A percentile compares a stretch with the other conserved stretches of the same genome.
Evolutionary conservation across 257 asterid genomes (phyloP).

Genomic region (Ballota nigra): DNA sequence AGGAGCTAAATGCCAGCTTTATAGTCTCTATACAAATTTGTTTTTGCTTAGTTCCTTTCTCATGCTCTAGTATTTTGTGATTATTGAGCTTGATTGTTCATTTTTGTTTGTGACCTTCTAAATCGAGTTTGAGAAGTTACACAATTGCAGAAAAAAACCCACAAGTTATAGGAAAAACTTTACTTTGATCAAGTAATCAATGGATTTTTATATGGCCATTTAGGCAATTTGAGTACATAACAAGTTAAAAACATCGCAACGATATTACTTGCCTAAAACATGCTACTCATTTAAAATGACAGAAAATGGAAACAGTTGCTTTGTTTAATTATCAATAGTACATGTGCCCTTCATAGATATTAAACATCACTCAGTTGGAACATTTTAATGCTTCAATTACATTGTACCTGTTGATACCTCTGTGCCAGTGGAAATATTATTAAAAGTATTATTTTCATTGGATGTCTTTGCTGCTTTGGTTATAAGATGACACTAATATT

Average conservation of each 20-base stretch:
- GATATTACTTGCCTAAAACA: slow-evolving; percentile 1
- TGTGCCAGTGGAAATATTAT: slow-evolving; percentile 2
- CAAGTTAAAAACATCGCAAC: not conserved
- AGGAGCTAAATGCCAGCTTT: not conserved
- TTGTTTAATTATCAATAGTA: not conserved
- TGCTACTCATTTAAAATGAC: not conserved
- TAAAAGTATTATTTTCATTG: not conserved
- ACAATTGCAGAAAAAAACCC: not conserved
- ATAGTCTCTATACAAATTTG: not conserved
- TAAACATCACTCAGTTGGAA: not conserved
- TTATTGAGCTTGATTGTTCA: no score
- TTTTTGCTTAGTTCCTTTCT: not conserved
- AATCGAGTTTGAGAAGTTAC: no score
- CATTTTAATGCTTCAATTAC: not conserved
- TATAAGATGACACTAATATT: slow-evolving; percentile 5
- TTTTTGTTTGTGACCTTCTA: no score
- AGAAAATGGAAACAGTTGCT: slow-evolving; percentile 2
- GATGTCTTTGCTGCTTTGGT: slow-evolving; percentile 19
- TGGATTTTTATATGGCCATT: no score
- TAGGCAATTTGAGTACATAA: not conserved
- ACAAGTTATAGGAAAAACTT: not conserved
- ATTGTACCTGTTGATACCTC: not conserved
- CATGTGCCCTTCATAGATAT: not conserved
- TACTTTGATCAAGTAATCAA: not conserved
- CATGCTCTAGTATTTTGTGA: not conserved